Conservation (phyloP, 805 yeast species). For the Lipomyces starkeyi region DNA sequence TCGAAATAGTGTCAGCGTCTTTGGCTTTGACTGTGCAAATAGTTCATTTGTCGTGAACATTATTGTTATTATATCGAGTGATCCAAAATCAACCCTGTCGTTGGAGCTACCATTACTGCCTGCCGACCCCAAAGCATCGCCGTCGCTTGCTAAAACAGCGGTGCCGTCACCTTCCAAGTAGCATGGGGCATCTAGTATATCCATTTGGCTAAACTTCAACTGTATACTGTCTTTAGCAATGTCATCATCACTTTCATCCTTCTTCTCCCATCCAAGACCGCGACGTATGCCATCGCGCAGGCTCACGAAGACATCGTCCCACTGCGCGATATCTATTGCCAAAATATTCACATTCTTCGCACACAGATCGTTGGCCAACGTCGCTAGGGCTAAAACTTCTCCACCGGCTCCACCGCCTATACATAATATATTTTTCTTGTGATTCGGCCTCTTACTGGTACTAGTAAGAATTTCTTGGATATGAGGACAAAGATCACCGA, state of each 20-base stretch:
- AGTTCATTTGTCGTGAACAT: slow-evolving; percentile 88
- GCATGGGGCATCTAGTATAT: slow-evolving; percentile 35
- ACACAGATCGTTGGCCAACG: slow-evolving; percentile 55
- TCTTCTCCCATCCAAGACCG: slow-evolving; percentile 9
- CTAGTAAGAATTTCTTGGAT: slow-evolving; percentile 9
- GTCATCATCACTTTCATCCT: background rate
- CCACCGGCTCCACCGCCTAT: slow-evolving; percentile 94
- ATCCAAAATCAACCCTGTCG: slow-evolving; percentile 12
- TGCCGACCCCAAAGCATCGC: background rate
- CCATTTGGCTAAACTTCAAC: slow-evolving; percentile 32
- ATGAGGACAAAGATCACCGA: slow-evolving; percentile 47
- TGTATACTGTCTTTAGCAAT: slow-evolving; percentile 7
- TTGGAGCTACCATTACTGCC: background rate
- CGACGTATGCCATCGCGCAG: slow-evolving; percentile 23
- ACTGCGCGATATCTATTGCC: slow-evolving; percentile 79
- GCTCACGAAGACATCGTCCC: slow-evolving; percentile 61
- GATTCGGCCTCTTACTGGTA: background rate
- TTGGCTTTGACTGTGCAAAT: slow-evolving; percentile 68
- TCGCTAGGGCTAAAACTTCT: slow-evolving; percentile 68
- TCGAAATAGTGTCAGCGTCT: slow-evolving; percentile 65
- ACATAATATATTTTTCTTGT: slow-evolving; percentile 53
- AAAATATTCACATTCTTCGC: slow-evolving; percentile 52
- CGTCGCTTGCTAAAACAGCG: background rate
- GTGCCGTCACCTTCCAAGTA: background rate
- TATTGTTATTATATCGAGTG: slow-evolving; percentile 64